Evolutionary conservation across 495 filamentous ascomycete species (phyloP), one percentile per base, ranked within the genome.

Genomic region (Chaetomium tenue): DNA sequence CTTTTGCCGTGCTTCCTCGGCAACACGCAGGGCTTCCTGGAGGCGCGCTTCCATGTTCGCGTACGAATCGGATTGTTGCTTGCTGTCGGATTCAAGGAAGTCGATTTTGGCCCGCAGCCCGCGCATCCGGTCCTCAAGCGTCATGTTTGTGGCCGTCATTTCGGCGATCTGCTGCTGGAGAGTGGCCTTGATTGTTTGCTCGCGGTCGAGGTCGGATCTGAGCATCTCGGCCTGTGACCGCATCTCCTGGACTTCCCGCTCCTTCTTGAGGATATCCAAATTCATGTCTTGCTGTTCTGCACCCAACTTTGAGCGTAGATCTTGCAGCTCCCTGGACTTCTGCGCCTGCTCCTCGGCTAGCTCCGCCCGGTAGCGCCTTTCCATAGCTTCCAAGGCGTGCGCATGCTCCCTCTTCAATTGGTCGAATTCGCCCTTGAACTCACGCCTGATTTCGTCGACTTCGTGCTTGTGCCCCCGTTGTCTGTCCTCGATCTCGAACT

Each of bases 51-150:
- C 87, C 74, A 96, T 84, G 22, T 86, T 83, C 30, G 89, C 86
- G 72, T 91, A 95, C 40, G 88, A 84, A 64, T 90, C 81, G 5
- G 89, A 91, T 71, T 96, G 91, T 39, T 91, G 87, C 73, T 96
- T 90, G 68, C 87, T 88, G 63, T 91, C 90, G 15, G 89, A 91
- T 75, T 97, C 91, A 22, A 97, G 84, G 71, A 93, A 92, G 62
- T 94, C 88, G 60, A 94, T 90, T 52, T 90, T 87, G 5, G 88
- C 88, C 65, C 87, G 86, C 46, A 95, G 83, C 12, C 88, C 88
- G 54, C 87, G 85, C 44, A 88, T 87, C 5, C 88, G 85, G 2
- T 86, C 87, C 63, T 97, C 92, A 22, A 97, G 74, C 0, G 82
- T 83, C 40, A 87, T 76, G 57, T 82, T 83, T n/a, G 85, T 86